Base-by-base conservation (phyloP, 495 filamentous ascomycete genomes). In the Patellaria atrata region DNA sequence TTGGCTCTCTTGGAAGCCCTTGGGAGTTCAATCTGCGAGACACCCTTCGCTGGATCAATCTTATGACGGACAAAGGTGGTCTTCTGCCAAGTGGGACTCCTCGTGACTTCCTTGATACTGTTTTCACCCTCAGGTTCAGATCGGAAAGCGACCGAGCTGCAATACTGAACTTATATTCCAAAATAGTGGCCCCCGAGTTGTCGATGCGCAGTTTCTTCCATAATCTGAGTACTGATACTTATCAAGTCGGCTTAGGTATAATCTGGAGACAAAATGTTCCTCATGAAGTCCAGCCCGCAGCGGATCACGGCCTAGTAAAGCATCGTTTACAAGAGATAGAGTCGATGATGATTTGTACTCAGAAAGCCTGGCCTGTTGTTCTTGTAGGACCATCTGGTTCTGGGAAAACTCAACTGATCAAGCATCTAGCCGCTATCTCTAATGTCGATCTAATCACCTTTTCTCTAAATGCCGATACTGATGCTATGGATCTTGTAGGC, bases 21-120 rank as follows among this genome's bases (percentile, higher is more conserved):
- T 96, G 87, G 91, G 91, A 99, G 49, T 84, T 99, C 48, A 99
- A 99, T 44, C 59, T 99, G 41, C 75, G 91, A 50, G 91, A 99
- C 57, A 82, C 79, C 4, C 68, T 86, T 28, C 71, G 91, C 23
- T 96, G 87, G 87, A 65, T 94, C 21, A 68, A 82, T 36, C 51
- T 99, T 27, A 59, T 82, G 21, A 66, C 61, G 4, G 64, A 69
- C 22, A 36, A 68, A 35, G 52, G 73, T 50, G 54, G 64, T 26
- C 44, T 82, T 21, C 51, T 81, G 37, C 45, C 63, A 12, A 57
- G 57, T 13, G 60, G 62, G 1, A 58, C 57, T 22, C 63, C 75
- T 11, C 62, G 67, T 27, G 71, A 92, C 43, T 92, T 84, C 56
- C 63, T 86, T 10, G 69, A 82, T 38, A 60, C 87, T n/a, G 61